A percentile compares a stretch with the other conserved stretches of the same genome.
Evolutionary conservation across 176 grass and related monocot species (phyloP).

Genomic region (Aegilops tauschii): DNA sequence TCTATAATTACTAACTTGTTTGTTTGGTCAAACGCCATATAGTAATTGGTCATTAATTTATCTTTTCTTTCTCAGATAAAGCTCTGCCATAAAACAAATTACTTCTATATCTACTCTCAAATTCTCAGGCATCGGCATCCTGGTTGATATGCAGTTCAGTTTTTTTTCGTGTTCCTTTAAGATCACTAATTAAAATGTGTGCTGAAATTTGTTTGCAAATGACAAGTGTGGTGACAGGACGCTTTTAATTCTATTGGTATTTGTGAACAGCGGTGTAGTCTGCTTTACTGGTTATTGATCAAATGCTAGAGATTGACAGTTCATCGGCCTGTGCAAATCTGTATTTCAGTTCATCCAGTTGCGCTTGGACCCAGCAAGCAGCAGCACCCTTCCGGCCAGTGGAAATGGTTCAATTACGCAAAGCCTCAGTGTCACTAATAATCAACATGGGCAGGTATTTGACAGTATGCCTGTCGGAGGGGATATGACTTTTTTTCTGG

Average conservation of each 20-base stretch:
- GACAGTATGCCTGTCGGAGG: not conserved
- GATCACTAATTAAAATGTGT: not conserved
- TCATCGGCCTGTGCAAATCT: conserved; percentile 30
- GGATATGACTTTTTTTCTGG: not conserved
- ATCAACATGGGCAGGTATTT: conserved; percentile 90
- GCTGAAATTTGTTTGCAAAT: not conserved
- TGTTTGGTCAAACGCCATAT: not conserved
- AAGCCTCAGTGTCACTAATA: conserved; percentile 83
- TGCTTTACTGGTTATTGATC: not conserved
- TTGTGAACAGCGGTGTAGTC: not conserved
- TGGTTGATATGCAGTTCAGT: not conserved
- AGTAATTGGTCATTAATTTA: not conserved
- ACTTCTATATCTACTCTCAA: not conserved
- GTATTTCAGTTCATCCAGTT: conserved; percentile 84
- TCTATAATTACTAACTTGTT: conserved; percentile 9
- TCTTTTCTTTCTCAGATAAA: not conserved
- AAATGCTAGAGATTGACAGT: not conserved
- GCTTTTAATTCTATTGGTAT: not conserved
- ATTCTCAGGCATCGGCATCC: not conserved
- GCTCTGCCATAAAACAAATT: not conserved
- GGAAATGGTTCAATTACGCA: conserved; percentile 77
- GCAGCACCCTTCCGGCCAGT: conserved; percentile 61
- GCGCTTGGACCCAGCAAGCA: conserved; percentile 78
- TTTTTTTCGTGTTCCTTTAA: not conserved
- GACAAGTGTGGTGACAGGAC: not conserved